Base-by-base conservation (phyloP, 768 basidiomycete species). In the Hysterangium stoloniferum region DNA sequence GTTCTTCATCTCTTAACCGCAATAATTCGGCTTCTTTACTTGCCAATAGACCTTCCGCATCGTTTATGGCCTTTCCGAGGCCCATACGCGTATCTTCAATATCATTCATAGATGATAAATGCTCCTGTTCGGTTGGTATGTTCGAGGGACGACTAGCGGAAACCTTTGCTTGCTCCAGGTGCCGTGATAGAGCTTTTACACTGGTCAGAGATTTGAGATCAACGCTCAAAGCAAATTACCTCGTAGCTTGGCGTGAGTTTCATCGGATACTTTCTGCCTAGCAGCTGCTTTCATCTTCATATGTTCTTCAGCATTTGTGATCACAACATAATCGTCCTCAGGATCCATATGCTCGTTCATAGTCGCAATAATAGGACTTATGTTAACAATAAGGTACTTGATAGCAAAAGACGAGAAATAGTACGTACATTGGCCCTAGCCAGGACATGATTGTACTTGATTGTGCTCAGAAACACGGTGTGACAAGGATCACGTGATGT, bases 291-390 rank as follows among this genome's bases (percentile, higher is more conserved):
- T 77, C 6, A 71, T 57, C 12, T 74, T 74, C 61, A 86, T 80
- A 56, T 75, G 79, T 52, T 87, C 80, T 57, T 89, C 84, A 6
- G 85, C 80, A 6, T 75, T 78, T 13, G 80, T 78, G 43, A 90
- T 85, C 11, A 83, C 82, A 52, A 83, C 66, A 61, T 80, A 87
- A 63, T 90, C 87, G 47, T 87, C 84, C 36, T 84, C 81, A 9
- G 85, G 84, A 58, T 86, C 80, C 48, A 90, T 84, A 52, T 87
- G 80, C 3, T 76, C 73, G 28, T 76, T 68, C 76, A 88, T 84
- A 25, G 50, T 46, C n/a, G 54, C 35, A n/a, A 55, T 55, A 33
- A 55, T 51, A 24, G 41, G 40, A 25, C 54, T 55, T 19, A 24
- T 8, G n/a, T 4, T 13, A 22, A 13, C 17, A 32, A 33, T 34